Evolutionary conservation across 148 eudicot genomes (phyloP), one percentile per base, ranked within the genome.

Genomic region (Polygonum maritimum): DNA sequence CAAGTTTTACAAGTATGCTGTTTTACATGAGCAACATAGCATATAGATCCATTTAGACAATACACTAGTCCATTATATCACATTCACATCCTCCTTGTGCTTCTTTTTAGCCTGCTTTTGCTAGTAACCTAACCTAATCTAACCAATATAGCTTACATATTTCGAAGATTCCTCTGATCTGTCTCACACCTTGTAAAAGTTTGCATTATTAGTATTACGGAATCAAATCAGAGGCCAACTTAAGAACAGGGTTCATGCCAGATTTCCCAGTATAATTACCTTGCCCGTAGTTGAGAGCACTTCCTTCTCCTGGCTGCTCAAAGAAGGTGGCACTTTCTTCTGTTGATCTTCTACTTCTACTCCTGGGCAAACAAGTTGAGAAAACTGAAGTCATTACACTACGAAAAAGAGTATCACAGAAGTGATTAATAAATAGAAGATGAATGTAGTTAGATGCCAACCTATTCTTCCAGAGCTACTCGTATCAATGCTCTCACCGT

Each of bases 381-480:
- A n/a, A 74, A 22, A 21, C 21, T 15, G 11, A 35, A 74, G 11
- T 36, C 49, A 72, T n/a, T 31, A 65, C 19, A 35, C 45, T 36
- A 6, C 18, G 5, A 19, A 5, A 36, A 65, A 65, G 41, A 65
- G 40, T 36, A 65, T 67, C 44, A 67, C 41, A 2, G 21, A 36
- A 67, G 3, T 35, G n/a, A 26, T 33, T 33, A 26, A 63, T 13
- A 10, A 10, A 21, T 22, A 60, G 35, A 60, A 26, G 14, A 60
- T 21, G 3, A 79, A 35, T 1, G 65, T 13, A 48, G 21, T 51
- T 62, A 80, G 72, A 58, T 41, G 87, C 88, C 76, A 76, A 91
- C 98, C 97, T 74, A 77, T 84, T 71, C 77, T 76, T 77, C 78
- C 85, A 54, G 73, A 74, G 75, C 52, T 26, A 71, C 45, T 70